A percentile compares a stretch with the other conserved stretches of the same genome.
These are phyloP conservation scores for Lepraria neglecta DNA, from an alignment of 495 filamentous ascomycete species.

Conservation along the genomic window DNA sequence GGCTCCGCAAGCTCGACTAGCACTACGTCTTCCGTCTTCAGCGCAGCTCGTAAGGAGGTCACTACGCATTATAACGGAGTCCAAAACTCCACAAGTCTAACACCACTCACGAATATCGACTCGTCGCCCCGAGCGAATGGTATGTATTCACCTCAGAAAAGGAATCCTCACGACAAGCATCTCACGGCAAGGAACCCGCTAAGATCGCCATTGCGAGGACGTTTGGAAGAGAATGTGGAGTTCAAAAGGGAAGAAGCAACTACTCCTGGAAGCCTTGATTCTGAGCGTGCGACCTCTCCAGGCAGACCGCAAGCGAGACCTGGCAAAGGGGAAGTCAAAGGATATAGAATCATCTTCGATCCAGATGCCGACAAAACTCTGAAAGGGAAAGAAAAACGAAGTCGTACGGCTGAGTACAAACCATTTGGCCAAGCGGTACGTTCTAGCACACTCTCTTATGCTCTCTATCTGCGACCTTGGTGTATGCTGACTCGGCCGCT, in stretches of 20 bases:
- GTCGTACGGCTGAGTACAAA: conserved; percentile 59
- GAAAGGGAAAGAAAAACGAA: conserved; percentile 55
- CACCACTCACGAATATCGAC: conserved; percentile 69
- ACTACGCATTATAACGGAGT: conserved; percentile 44
- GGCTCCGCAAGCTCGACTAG: conserved; percentile 63
- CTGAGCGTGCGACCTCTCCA: conserved; percentile 29
- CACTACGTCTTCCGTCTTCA: conserved; percentile 58
- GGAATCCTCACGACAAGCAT: conserved; percentile 29
- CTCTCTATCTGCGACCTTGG: not conserved
- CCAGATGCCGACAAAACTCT: conserved; percentile 58
- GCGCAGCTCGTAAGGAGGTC: conserved; percentile 35
- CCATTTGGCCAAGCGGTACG: conserved; percentile 55
- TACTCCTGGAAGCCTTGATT: conserved; percentile 11
- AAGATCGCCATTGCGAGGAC: conserved; percentile 13
- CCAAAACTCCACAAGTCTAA: conserved; percentile 52
- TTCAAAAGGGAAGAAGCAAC: conserved; percentile 1
- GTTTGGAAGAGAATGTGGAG: conserved; percentile 21
- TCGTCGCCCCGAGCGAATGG: conserved; percentile 63
- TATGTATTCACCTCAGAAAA: conserved; percentile 45
- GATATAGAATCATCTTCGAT: conserved; percentile 66
- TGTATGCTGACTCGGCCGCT: conserved; percentile 26
- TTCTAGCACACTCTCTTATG: conserved; percentile 1
- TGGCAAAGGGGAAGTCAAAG: conserved; percentile 55
- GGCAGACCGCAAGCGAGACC: conserved; percentile 56
- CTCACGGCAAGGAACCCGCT: conserved; percentile 2